Base-by-base conservation (phyloP, 2,329 filamentous ascomycete genomes). In the Stachybotrys echinatus region DNA sequence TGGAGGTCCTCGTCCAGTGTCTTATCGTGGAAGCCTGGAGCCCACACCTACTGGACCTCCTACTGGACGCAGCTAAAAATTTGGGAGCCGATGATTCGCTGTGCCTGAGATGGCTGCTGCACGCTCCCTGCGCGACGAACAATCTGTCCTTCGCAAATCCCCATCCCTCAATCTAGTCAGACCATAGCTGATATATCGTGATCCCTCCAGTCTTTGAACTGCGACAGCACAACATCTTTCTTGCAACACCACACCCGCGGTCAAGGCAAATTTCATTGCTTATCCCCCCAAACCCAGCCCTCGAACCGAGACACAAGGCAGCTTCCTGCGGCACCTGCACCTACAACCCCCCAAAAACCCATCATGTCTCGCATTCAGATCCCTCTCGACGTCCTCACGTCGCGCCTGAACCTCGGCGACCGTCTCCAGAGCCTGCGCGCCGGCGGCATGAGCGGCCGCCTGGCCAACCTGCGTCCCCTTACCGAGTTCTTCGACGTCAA, bases 401-500 rank as follows among this genome's bases (percentile, higher is more conserved):
- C 91, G 61, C 87, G 92, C 61, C 82, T 97, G 69, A 94, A 94
- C 74, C 74, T 96, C 54, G 75, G 76, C 58, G 90, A 94, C 58
- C 89, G 92, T 66, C 92, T 97, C 74, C 83, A 89, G 60, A 84
- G 85, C 65, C 78, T 96, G 56, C 86, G 90, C 65, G 84, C 84
- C 53, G 89, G 91, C 59, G 88, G 89, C 31, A 68, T 97, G 53
- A 81, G 81, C 52, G 82, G 85, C 57, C 87, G 94, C 57, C 97
- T 97, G 72, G 85, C 92, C 70, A 97, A 96, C 74, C 80, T 99
- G 65, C 88, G 86, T 53, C 92, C 94, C 54, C 71, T 97, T 60
- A 85, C 86, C 68, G 94, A 99, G 73, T 99, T 99, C 74, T 80
- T 96, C 70, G 92, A 97, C 72, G 72, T 97, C 74, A 96, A 96